Conservation (phyloP, 495 filamentous ascomycete species). For the Hyaloscypha bicolor region DNA sequence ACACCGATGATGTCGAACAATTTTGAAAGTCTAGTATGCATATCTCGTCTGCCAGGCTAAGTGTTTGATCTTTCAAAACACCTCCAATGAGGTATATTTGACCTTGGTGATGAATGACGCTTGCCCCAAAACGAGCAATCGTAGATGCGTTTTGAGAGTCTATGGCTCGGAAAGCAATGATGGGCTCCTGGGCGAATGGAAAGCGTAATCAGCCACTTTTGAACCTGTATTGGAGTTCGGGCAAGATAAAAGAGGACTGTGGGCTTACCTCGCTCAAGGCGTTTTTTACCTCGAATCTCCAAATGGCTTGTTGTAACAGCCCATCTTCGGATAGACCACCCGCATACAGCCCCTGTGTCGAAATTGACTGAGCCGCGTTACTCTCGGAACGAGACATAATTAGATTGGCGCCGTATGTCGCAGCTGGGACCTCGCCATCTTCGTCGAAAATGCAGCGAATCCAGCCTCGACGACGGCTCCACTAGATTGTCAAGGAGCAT, state of each 20-base stretch:
- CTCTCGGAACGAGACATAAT: slow-evolving; percentile 19
- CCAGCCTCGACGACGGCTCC: slow-evolving; percentile 55
- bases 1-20: neutral
- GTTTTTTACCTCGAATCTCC: slow-evolving; percentile 25
- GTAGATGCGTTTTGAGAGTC: neutral
- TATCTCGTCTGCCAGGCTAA: slow-evolving; percentile 19
- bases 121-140: slow-evolving; percentile 42
- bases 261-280: neutral
- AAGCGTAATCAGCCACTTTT: neutral
- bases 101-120: slow-evolving; percentile 31
- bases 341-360: slow-evolving; percentile 55
- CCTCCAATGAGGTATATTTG: slow-evolving; percentile 51
- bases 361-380: neutral
- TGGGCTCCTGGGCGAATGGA: slow-evolving; percentile 16
- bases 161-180: slow-evolving; percentile 17
- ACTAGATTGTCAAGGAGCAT: slow-evolving; percentile 51
- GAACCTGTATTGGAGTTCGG: neutral
- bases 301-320: slow-evolving; percentile 51
- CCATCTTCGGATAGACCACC: slow-evolving; percentile 69
- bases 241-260: neutral
- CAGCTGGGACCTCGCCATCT: slow-evolving; percentile 43
- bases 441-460: slow-evolving; percentile 33
- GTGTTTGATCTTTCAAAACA: slow-evolving; percentile 38
- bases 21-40: slow-evolving; percentile 11
- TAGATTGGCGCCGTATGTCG: slow-evolving; percentile 62